A percentile compares a stretch with the other conserved stretches of the same genome.
These are phyloP conservation scores for Aspergillus pseudotamarii DNA, from an alignment of 2,329 filamentous ascomycete genomes.

Conservation along the genomic window DNA sequence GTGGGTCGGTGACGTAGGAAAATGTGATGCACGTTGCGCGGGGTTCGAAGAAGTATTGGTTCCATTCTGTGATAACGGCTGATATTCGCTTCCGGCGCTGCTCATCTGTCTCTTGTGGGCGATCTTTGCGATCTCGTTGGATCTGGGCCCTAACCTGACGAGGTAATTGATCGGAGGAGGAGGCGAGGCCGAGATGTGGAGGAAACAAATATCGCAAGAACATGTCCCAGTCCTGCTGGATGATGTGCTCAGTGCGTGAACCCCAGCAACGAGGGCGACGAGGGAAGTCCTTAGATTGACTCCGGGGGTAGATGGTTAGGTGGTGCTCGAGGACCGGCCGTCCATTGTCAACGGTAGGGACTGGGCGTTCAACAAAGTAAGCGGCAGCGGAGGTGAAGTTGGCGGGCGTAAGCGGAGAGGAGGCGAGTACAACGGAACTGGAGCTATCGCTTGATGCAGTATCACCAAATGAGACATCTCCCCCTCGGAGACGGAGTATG, in stretches of 20 bases:
- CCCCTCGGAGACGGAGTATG: constrained; percentile 24
- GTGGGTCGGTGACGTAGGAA: constrained; percentile 38
- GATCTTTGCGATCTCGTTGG: constrained; percentile 44
- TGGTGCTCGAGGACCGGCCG: constrained; percentile 37
- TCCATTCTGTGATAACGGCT: constrained; percentile 48
- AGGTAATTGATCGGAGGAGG: constrained; percentile 39
- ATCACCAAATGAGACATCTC: constrained; percentile 20
- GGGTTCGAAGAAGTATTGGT: constrained; percentile 44
- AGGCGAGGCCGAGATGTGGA: constrained; percentile 39
- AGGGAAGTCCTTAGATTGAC: constrained; percentile 45
- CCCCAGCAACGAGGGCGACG: constrained; percentile 46
- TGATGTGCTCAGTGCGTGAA: constrained; percentile 34
- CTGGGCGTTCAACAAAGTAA: constrained; percentile 44
- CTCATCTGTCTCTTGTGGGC: constrained; percentile 45
- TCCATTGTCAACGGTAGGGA: constrained; percentile 26
- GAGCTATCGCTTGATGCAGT: constrained; percentile 21
- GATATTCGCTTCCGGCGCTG: constrained; percentile 41
- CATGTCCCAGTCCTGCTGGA: constrained; percentile 48
- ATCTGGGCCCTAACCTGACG: constrained; percentile 44
- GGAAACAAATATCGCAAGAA: constrained; percentile 48
- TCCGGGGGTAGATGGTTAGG: constrained; percentile 44
- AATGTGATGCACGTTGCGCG: constrained; percentile 38
- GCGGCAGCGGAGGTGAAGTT: constrained; percentile 40
- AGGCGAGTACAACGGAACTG: constrained; percentile 15
- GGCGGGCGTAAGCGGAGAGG: constrained; percentile 24